Base-by-base conservation (phyloP, 164 flowering plant genomes). In the Annona squamosa region DNA sequence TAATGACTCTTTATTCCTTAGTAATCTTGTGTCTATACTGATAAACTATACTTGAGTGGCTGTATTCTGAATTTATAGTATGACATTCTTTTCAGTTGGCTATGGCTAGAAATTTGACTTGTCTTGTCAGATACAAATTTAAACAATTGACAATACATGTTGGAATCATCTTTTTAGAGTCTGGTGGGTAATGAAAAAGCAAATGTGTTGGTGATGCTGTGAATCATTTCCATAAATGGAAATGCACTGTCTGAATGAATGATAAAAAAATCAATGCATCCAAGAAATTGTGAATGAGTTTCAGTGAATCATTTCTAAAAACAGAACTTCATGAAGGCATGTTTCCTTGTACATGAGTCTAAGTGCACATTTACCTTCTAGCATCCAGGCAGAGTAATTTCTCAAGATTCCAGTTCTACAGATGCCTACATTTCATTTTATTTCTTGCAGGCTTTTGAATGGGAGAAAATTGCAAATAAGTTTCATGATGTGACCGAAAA, bases 361-460 rank as follows among this genome's bases (percentile, higher is more conserved):
- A 47, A 13, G 45, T 44, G 70, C n/a, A 6, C 70, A 67, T 18
- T 16, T 41, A 16, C 70, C 5, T 4, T 43, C 45, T 17, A 12
- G 44, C 46, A 44, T 26, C 37, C 37, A 26, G 37, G 37, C 37
- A 43, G 4, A 67, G 4, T 67, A 46, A 52, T 52, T 52, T 16
- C 70, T 47, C 26, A 44, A 47, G 7, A 26, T 68, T 68, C 13
- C 4, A n/a, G n/a, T 45, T 68, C 45, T 68, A 7, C 13, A n/a
- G 43, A 26, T 26, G 52, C 41, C n/a, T 17, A 68, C 6, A 18
- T 9, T 13, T 69, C 9, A 57, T 3, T 56, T 45, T 43, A 43
- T 61, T 65, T 82, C 47, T 78, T 73, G 26, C 88, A 93, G 98
- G 93, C 91, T 77, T 71, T 89, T 67, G 80, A 85, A 56, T 69